Percentiles rank a stretch among this genome's conserved stretches.
Conservation (phyloP, 2,329 filamentous ascomycete genomes). For the Fusarium sp. region DNA sequence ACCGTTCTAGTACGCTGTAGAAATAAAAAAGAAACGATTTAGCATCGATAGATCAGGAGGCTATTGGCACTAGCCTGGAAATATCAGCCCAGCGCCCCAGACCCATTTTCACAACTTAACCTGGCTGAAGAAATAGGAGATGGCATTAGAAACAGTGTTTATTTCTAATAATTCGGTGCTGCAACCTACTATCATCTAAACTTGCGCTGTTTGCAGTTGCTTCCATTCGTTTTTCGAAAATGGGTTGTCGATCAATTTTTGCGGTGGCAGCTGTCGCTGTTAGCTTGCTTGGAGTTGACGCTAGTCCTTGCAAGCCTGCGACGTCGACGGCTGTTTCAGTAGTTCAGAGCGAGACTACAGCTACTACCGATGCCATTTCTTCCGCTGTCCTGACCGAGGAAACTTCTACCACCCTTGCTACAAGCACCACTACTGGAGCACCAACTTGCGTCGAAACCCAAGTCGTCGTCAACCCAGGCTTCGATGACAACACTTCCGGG, state of each 20-base stretch:
- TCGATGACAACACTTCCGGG: neutral
- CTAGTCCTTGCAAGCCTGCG: neutral
- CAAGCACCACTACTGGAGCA: neutral
- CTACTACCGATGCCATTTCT: no score
- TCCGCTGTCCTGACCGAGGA: no score
- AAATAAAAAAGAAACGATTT: neutral
- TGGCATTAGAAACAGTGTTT: accelerated
- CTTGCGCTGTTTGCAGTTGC: neutral
- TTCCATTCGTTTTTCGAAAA: neutral
- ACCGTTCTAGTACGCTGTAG: no score
- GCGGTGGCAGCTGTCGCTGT: accelerated
- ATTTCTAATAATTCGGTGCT: accelerated
- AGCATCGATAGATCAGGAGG: neutral
- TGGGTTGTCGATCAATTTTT: neutral
- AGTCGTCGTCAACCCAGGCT: neutral
- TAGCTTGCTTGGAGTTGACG: neutral
- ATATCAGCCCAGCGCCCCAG: neutral
- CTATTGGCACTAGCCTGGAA: neutral
- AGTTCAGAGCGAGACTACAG: neutral
- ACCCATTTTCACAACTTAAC: no score
- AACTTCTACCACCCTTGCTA: neutral
- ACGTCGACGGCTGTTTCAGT: no score
- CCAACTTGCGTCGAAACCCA: neutral
- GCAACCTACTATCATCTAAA: no score
- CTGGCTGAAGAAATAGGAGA: no score